These are phyloP conservation scores for Rutstroemia sp. DNA, from an alignment of 2,329 filamentous ascomycete species.

Conservation along the genomic window DNA sequence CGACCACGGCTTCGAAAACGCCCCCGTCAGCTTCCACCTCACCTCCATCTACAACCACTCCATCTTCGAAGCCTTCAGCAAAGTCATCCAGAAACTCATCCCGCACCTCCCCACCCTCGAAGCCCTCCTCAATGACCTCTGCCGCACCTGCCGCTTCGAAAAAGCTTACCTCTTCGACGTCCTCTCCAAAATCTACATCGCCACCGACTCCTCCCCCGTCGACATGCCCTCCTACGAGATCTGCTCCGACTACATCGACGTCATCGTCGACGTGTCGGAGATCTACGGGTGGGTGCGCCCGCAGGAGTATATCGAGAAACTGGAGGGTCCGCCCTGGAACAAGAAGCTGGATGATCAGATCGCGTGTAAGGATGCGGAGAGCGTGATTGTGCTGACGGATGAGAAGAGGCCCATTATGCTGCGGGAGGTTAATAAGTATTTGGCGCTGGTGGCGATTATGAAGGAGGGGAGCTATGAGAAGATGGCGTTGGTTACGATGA, in stretches of 20 bases:
- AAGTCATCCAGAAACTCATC: slow-evolving; percentile 96
- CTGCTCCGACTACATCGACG: slow-evolving; percentile 97
- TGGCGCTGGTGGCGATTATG: slow-evolving; percentile 81
- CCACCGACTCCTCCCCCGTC: slow-evolving; percentile 85
- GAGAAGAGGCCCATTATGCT: slow-evolving; percentile 55
- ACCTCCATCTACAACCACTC: slow-evolving; percentile 98
- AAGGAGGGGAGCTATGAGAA: slow-evolving; percentile 77
- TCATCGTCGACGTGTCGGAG: slow-evolving; percentile 94
- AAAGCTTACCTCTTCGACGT: slow-evolving; percentile 98
- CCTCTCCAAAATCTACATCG: slow-evolving; percentile 96
- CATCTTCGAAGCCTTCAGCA: slow-evolving; percentile 96
- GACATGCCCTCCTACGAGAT: slow-evolving; percentile 97
- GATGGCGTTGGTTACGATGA: slow-evolving; percentile 80
- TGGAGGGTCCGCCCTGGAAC: slow-evolving; percentile 55
- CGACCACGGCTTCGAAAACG: slow-evolving; percentile 88
- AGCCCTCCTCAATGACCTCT: slow-evolving; percentile 87
- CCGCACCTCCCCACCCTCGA: slow-evolving; percentile 89
- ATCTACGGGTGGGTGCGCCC: slow-evolving; percentile 76
- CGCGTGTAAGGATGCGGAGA: slow-evolving; percentile 59
- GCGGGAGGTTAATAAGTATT: slow-evolving; percentile 64
- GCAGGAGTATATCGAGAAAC: slow-evolving; percentile 44
- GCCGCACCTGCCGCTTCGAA: slow-evolving; percentile 88
- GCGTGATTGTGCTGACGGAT: slow-evolving; percentile 59
- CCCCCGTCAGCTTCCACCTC: slow-evolving; percentile 88
- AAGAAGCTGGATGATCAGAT: slow-evolving; percentile 58